Conservation (phyloP, 2,329 filamentous ascomycete genomes). For the Plectosphaerella sp. region DNA sequence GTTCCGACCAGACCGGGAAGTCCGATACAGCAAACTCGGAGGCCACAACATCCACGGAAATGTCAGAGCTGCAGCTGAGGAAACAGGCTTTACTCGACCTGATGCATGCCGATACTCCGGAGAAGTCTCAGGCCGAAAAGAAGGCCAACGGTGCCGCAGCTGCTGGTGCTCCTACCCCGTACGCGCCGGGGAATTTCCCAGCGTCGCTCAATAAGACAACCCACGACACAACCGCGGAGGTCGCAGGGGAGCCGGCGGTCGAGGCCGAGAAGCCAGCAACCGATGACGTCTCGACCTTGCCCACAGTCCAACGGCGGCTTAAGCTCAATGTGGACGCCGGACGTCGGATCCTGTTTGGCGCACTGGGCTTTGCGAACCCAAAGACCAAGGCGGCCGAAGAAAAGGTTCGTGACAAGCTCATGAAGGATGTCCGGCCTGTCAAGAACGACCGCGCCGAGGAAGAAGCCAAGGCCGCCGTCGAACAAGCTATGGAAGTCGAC, state of each 20-base stretch:
- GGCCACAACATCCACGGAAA: too few species aligned
- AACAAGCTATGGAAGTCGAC: slow-evolving; percentile 4
- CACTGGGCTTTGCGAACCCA: slow-evolving; percentile 65
- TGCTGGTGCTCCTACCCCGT: not conserved
- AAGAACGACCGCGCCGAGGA: slow-evolving; percentile 18
- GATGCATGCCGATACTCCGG: not conserved
- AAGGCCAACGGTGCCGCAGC: not conserved
- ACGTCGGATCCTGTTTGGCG: slow-evolving; percentile 65
- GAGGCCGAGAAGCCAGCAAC: not conserved
- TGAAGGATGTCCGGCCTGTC: slow-evolving; percentile 44
- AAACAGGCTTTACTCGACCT: slow-evolving; percentile 33
- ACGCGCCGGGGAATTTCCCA: not conserved
- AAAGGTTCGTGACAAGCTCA: slow-evolving; percentile 53
- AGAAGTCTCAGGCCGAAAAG: not conserved
- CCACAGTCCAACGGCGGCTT: slow-evolving; percentile 22
- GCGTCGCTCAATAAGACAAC: not conserved
- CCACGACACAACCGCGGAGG: not conserved
- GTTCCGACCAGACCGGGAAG: not conserved
- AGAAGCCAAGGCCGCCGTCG: not conserved
- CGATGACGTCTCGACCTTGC: slow-evolving; percentile 4
- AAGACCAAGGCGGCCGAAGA: slow-evolving; percentile 66
- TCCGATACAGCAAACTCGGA: too few species aligned
- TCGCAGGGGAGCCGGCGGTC: not conserved
- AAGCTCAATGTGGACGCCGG: slow-evolving; percentile 52
- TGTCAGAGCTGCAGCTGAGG: slow-evolving; percentile 12